A percentile compares a stretch with the other conserved stretches of the same genome.
Evolutionary conservation across 345 rosid genomes (phyloP).

Genomic region (Eucalyptus melliodora): DNA sequence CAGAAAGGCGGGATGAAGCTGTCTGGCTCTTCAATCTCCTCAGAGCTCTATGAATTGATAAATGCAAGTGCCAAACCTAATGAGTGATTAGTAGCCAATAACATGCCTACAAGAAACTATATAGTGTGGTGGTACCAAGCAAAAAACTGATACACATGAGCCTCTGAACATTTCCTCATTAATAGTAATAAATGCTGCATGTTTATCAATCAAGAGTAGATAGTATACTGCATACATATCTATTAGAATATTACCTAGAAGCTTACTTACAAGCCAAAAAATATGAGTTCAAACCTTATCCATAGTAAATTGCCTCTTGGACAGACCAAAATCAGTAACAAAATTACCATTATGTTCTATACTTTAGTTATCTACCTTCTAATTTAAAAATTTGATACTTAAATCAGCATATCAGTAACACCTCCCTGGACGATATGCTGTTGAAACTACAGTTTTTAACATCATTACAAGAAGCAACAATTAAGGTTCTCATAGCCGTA

Average conservation of each 20-base stretch:
- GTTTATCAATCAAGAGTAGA: not conserved
- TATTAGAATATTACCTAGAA: not conserved
- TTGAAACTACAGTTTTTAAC: not conserved
- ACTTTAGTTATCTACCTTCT: not conserved
- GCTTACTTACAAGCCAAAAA: not conserved
- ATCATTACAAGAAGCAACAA: not conserved
- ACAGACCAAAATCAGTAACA: not conserved
- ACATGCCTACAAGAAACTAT: not conserved
- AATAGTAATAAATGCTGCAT: not conserved
- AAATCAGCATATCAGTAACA: not conserved
- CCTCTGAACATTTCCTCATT: not conserved
- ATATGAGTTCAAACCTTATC: not conserved
- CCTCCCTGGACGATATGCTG: not conserved
- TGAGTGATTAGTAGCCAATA: not conserved
- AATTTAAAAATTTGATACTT: not conserved
- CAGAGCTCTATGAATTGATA: conserved; percentile 31
- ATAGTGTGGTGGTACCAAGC: not conserved
- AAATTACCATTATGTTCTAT: not conserved
- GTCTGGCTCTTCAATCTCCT: conserved; percentile 76
- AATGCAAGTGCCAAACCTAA: not conserved
- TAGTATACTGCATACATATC: not conserved
- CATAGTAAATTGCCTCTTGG: not conserved
- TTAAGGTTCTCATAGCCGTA: not conserved
- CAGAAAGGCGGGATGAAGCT: conserved; percentile 61
- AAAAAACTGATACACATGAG: not conserved